Percentiles rank a stretch among this genome's conserved stretches.
Conservation (phyloP, 495 filamentous ascomycete species). For the Parmelia sp. region DNA sequence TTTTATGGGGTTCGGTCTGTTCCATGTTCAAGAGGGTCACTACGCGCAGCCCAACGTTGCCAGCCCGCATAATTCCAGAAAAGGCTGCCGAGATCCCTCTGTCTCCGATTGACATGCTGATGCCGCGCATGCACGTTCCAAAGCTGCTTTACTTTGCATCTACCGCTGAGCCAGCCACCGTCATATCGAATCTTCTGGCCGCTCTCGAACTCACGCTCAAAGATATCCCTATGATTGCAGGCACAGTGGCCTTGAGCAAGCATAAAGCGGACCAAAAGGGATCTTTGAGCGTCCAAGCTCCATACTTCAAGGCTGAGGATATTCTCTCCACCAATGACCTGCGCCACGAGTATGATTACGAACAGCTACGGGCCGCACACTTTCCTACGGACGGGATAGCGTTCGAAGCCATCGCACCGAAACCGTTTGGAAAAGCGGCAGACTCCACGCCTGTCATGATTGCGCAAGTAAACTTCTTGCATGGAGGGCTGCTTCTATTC, state of each 20-base stretch:
- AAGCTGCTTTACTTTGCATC: slow-evolving; percentile 17
- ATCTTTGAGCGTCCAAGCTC: slow-evolving; percentile 11
- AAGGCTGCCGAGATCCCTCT: not conserved
- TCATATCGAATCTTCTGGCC: slow-evolving; percentile 8
- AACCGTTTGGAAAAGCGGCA: slow-evolving; percentile 8
- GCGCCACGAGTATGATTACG: slow-evolving; percentile 12
- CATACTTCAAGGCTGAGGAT: slow-evolving; percentile 5
- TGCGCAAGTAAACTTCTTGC: slow-evolving; percentile 49
- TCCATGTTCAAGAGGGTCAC: not conserved
- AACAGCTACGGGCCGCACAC: slow-evolving; percentile 10
- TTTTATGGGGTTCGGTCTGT: not conserved
- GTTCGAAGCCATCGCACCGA: slow-evolving; percentile 7
- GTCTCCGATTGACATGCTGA: slow-evolving; percentile 16
- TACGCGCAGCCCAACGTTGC: not conserved
- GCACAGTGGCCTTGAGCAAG: slow-evolving; percentile 5
- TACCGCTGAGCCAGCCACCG: slow-evolving; percentile 3
- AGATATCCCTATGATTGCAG: slow-evolving; percentile 10
- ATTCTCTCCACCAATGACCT: slow-evolving; percentile 15
- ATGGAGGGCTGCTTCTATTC: slow-evolving; percentile 45
- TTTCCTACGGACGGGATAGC: slow-evolving; percentile 13
- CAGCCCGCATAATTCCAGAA: not conserved
- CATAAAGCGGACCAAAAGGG: slow-evolving; percentile 5
- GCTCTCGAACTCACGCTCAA: slow-evolving; percentile 10
- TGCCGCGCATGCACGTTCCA: slow-evolving; percentile 13
- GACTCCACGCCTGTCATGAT: slow-evolving; percentile 41